Percentiles rank a stretch among this genome's conserved stretches.
These are phyloP conservation scores for Actinomortierella wolfii DNA, from an alignment of 371 early-diverging fungal genomes.

Conservation along the genomic window DNA sequence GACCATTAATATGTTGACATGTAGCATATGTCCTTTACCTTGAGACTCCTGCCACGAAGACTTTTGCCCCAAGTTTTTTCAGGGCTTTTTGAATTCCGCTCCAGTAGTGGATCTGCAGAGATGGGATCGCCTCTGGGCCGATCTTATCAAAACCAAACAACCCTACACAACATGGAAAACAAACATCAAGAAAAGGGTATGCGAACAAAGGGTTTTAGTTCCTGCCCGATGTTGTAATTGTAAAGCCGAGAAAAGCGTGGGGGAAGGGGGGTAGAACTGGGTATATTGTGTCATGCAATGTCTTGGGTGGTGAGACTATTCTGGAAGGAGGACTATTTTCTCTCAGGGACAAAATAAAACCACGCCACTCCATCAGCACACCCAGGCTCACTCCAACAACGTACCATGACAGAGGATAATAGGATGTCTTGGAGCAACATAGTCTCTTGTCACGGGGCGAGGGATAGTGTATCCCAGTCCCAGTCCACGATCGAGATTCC, in stretches of 20 bases:
- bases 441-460: slow-evolving; percentile 58
- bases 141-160: slow-evolving; percentile 88
- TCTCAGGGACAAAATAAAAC: background rate
- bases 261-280: too few species aligned
- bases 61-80: slow-evolving; percentile 81
- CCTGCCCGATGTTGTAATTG: too few species aligned
- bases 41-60: slow-evolving; percentile 81
- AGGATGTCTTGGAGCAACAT: slow-evolving; percentile 78
- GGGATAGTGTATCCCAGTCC: slow-evolving; percentile 25
- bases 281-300: too few species aligned
- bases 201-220: slow-evolving; percentile 4
- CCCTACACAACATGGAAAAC: slow-evolving; percentile 39
- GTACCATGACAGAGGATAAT: slow-evolving; percentile 88
- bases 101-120: slow-evolving; percentile 90
- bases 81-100: slow-evolving; percentile 82
- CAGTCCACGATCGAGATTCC: slow-evolving; percentile 24
- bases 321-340: too few species aligned
- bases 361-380: background rate
- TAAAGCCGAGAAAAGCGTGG: too few species aligned
- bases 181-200: background rate
- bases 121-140: slow-evolving; percentile 77
- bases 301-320: too few species aligned
- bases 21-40: slow-evolving; percentile 21
- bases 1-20: too few species aligned
- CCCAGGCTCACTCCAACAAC: background rate